These are phyloP conservation scores for Macrocybe gigantea DNA, from an alignment of 768 basidiomycete genomes.

Conservation along the genomic window DNA sequence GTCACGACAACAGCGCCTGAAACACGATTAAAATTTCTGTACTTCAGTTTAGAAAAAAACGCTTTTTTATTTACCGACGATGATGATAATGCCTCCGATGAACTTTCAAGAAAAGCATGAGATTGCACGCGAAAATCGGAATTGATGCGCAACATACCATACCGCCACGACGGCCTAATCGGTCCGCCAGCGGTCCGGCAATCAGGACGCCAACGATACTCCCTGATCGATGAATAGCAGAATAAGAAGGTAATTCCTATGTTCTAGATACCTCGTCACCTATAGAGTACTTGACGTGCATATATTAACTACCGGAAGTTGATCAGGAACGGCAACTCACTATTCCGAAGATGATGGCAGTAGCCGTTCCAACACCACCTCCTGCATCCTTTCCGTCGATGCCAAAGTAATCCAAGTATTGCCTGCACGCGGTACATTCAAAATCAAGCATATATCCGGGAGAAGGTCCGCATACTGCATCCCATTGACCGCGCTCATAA, in stretches of 20 bases:
- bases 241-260: neutral
- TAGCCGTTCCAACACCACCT: constrained; percentile 37
- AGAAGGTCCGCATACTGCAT: constrained; percentile 29
- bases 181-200: constrained; percentile 36
- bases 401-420: constrained; percentile 35
- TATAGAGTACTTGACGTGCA: constrained; percentile 30
- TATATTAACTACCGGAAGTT: neutral
- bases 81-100: constrained; percentile 31
- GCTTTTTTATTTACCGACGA: constrained; percentile 21
- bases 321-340: constrained; percentile 16
- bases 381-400: constrained; percentile 32
- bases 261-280: constrained; percentile 14
- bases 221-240: constrained; percentile 10
- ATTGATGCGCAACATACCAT: constrained; percentile 25
- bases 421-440: constrained; percentile 12
- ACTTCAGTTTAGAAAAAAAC: neutral
- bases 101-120: constrained; percentile 18
- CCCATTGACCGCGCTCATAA: constrained; percentile 42
- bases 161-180: constrained; percentile 37
- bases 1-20: constrained; percentile 41
- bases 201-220: constrained; percentile 31
- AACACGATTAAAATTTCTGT: constrained; percentile 2
- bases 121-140: too few species aligned
- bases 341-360: constrained; percentile 40
- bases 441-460: too few species aligned